A percentile compares a stretch with the other conserved stretches of the same genome.
phyloP scores from a whole-genome alignment of 345 rosid genomes.

The Eucalyptus curtisii region DNA sequence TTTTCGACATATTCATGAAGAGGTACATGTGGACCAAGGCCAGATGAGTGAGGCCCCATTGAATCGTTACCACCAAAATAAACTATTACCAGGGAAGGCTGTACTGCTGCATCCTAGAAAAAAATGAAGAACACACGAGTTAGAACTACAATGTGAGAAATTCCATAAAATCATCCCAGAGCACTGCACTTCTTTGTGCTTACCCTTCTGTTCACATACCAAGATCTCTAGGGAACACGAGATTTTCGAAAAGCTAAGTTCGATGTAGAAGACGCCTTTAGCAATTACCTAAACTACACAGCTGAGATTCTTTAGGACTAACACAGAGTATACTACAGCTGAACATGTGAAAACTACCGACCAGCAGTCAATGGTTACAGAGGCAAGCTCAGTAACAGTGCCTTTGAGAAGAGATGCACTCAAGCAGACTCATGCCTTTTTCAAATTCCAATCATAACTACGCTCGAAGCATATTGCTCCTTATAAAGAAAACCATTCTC shows the following conservation, averaged over 20 bases:
- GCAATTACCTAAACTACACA: not conserved
- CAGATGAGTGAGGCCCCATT: conserved; percentile 90
- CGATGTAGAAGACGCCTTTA: not conserved
- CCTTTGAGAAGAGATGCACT: not conserved
- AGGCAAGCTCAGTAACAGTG: not conserved
- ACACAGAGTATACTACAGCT: not conserved
- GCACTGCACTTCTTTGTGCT: not conserved
- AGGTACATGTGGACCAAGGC: conserved; percentile 91
- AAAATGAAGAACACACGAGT: not conserved
- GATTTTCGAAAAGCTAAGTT: not conserved
- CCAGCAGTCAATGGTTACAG: not conserved
- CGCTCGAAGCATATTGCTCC: not conserved
- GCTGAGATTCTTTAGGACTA: not conserved
- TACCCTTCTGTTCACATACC: not conserved
- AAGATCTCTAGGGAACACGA: not conserved
- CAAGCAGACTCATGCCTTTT: not conserved
- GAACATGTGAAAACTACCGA: not conserved
- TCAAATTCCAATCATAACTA: not conserved
- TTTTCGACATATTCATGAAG: conserved; percentile 66
- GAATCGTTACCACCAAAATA: conserved; percentile 99
- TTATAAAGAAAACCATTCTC: not conserved
- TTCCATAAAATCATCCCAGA: not conserved
- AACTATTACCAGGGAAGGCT: conserved; percentile 77
- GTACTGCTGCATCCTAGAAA: conserved; percentile 52
- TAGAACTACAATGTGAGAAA: not conserved